Percentiles rank a stretch among this genome's conserved stretches.
phyloP scores from a whole-genome alignment of 306 rosid genomes.

The Pterocarpus santalinus region DNA sequence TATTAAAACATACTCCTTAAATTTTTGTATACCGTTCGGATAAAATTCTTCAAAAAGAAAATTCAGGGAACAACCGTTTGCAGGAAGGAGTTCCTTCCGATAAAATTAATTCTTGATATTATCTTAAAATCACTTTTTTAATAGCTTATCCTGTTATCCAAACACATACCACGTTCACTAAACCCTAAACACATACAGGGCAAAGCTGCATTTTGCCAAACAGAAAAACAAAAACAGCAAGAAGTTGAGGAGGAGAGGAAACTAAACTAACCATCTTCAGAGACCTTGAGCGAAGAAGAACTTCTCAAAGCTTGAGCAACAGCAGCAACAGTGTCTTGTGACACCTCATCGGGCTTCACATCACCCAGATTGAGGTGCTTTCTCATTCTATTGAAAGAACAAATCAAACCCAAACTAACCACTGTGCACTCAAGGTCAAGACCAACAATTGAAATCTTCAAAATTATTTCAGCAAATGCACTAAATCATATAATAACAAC shows the following conservation, averaged over 20 bases:
- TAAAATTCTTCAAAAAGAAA: too few species aligned
- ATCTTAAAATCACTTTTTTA: neutral
- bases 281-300: slow-evolving; percentile 68
- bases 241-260: neutral
- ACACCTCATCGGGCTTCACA: slow-evolving; percentile 59
- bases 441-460: slow-evolving; percentile 37
- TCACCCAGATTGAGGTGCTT: slow-evolving; percentile 75
- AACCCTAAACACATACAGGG: neutral
- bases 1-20: too few species aligned
- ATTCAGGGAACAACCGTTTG: too few species aligned
- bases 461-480: neutral
- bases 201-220: neutral
- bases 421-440: slow-evolving; percentile 67
- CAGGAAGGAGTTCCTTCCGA: neutral
- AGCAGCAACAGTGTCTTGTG: slow-evolving; percentile 63
- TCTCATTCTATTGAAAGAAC: slow-evolving; percentile 87
- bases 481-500: neutral
- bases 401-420: slow-evolving; percentile 80
- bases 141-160: neutral
- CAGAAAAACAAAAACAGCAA: neutral
- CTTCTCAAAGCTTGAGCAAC: slow-evolving; percentile 76
- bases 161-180: neutral
- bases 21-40: neutral
- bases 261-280: slow-evolving; percentile 80
- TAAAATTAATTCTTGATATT: neutral